Evolutionary conservation across 2,329 filamentous ascomycete species (phyloP).

Genomic region (Pestalotiopsis sp.): DNA sequence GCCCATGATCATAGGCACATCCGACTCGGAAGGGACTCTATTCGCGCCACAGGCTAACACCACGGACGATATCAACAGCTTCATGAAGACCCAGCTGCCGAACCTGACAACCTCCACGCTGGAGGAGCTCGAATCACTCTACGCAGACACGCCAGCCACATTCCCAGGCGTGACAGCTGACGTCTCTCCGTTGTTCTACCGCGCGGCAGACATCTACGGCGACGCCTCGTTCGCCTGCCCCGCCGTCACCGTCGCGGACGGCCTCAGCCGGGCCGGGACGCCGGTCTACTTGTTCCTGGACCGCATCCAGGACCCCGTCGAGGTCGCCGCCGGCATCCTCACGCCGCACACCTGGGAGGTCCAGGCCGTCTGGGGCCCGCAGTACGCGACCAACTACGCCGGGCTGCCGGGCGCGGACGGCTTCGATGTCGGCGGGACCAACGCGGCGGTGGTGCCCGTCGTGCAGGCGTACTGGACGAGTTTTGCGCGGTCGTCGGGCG

Average conservation of each 20-base stretch:
- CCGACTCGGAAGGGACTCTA: background rate
- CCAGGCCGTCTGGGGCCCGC: slow-evolving; percentile 51
- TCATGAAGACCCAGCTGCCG: background rate
- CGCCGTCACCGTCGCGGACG: background rate
- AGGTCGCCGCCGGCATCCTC: slow-evolving; percentile 41
- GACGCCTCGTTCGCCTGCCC: background rate
- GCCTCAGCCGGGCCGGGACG: background rate
- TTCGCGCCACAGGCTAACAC: background rate
- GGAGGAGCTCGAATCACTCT: background rate
- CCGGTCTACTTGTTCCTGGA: slow-evolving; percentile 50
- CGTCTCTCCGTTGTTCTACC: background rate
- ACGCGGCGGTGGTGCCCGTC: background rate
- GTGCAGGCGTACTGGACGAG: background rate
- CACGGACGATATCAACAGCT: background rate
- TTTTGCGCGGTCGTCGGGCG: background rate
- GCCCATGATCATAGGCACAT: background rate
- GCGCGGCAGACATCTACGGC: background rate
- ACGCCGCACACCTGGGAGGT: slow-evolving; percentile 51
- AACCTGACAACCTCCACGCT: background rate
- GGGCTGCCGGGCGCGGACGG: background rate
- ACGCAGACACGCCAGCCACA: background rate
- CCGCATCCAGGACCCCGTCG: slow-evolving; percentile 45
- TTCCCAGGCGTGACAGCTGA: background rate
- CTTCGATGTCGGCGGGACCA: background rate
- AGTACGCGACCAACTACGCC: slow-evolving; percentile 10